These are phyloP conservation scores for Apiotrichum domesticum DNA, from an alignment of 1,284 basidiomycete species.

Conservation along the genomic window DNA sequence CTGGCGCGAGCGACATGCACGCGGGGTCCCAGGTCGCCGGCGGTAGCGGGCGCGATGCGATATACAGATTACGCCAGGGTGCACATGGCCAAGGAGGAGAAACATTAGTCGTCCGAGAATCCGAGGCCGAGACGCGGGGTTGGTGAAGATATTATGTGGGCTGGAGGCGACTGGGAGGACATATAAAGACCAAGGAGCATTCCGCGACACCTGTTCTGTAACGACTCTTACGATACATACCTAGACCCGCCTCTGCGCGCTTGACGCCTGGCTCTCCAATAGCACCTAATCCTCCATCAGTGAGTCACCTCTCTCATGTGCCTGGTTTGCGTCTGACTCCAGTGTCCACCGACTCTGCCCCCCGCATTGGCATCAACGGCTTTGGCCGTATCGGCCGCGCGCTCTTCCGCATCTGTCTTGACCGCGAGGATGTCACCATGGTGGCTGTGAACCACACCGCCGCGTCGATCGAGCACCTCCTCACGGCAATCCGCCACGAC, in stretches of 20 bases:
- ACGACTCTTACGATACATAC: too few relatives aligned
- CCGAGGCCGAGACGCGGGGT: too few relatives aligned
- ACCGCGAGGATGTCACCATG: conserved; percentile 32
- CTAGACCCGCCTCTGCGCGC: too few relatives aligned
- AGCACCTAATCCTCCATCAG: background rate
- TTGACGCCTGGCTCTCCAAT: too few relatives aligned
- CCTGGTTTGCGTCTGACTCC: background rate
- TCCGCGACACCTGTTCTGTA: background rate
- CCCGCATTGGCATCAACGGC: conserved; percentile 46
- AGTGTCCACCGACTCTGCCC: conserved; percentile 15
- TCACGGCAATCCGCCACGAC: conserved; percentile 44
- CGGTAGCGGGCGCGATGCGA: too few relatives aligned
- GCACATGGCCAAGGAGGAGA: background rate
- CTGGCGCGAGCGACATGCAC: background rate
- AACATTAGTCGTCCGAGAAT: background rate
- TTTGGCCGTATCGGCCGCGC: conserved; percentile 47
- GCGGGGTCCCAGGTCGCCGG: background rate
- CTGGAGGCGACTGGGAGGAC: too few relatives aligned
- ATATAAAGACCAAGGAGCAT: background rate
- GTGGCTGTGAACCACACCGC: conserved; percentile 49
- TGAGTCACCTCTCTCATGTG: background rate
- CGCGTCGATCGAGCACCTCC: conserved; percentile 40
- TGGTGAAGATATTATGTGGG: too few relatives aligned
- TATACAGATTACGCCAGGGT: background rate
- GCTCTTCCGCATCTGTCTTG: conserved; percentile 27